Base-by-base conservation (phyloP, 2,329 filamentous ascomycete species). In the Aspergillus quadrilineatus region DNA sequence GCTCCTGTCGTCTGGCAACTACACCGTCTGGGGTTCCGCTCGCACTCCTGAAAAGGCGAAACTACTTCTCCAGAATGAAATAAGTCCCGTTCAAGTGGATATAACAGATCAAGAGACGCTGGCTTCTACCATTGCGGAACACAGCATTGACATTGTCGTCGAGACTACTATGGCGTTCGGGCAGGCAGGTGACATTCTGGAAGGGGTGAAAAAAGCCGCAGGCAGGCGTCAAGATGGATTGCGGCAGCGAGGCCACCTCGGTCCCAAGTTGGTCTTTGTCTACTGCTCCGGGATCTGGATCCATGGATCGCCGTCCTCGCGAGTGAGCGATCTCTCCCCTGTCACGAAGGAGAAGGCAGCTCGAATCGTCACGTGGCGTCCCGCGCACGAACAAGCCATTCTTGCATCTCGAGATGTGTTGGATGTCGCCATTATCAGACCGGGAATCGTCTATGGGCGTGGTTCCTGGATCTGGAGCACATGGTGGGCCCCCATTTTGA, bases 221-320 rank as follows among this genome's bases (percentile, higher is more conserved):
- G 10, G n/a, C 2, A 15, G 3, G 1, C 47, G 47, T 8, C 34
- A 14, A 22, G 34, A 29, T 7, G 6, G 12, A 0, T 34, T 50
- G 1, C 34, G 14, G 2, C 28, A 39, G 17, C 34, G 60, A 1
- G 63, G 62, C 4, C 49, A 65, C 1, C 48, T 45, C 7, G 59
- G 60, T 22, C 69, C 67, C 12, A 77, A 76, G 57, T 55, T 77
- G 2, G 74, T 70, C 3, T 75, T 69, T 32, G 66, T 76, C 39
- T 76, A 75, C 30, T 65, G 64, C 37, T 74, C 70, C 8, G 73
- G 74, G 3, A 65, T 65, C 1, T 77, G 73, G 73, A 67, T 75
- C 1, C 70, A 76, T 51, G 73, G 74, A 2, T 71, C 67, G 1
- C 64, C 62, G 4, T 37, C 60, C 4, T 50, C 51, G 0, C 57